Percentiles rank a stretch among this genome's conserved stretches.
These are phyloP conservation scores for Artomyces pyxidatus DNA, from an alignment of 768 basidiomycete genomes.

Conservation along the genomic window DNA sequence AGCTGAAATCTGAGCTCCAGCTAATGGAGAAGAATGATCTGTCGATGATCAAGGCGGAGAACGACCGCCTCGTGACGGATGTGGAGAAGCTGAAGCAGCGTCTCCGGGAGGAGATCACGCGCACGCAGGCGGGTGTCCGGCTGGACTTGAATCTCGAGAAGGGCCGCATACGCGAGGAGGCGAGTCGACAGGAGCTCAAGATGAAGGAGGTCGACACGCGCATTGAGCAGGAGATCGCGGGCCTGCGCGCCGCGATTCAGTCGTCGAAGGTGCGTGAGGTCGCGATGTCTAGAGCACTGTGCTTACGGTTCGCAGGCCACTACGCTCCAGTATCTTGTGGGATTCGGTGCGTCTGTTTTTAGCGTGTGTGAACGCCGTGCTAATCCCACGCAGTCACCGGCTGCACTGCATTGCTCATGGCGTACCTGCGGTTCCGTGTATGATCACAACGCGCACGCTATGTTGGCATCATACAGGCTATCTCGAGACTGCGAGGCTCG, in stretches of 20 bases:
- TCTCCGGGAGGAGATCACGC: slow-evolving; percentile 82
- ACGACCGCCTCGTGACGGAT: slow-evolving; percentile 85
- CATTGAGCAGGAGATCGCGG: slow-evolving; percentile 94
- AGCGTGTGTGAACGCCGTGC: not conserved
- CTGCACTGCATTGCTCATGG: slow-evolving; percentile 80
- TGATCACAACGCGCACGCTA: slow-evolving; percentile 14
- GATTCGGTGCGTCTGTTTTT: slow-evolving; percentile 54
- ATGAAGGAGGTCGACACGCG: slow-evolving; percentile 96
- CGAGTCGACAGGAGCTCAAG: slow-evolving; percentile 85
- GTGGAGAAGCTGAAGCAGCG: slow-evolving; percentile 94
- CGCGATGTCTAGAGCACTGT: not conserved
- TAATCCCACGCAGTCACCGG: slow-evolving; percentile 57
- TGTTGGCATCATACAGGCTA: too few species aligned
- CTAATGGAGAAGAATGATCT: slow-evolving; percentile 96
- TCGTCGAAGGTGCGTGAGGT: slow-evolving; percentile 64
- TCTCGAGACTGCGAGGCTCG: too few species aligned
- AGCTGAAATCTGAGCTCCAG: slow-evolving; percentile 93
- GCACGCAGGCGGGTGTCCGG: slow-evolving; percentile 89
- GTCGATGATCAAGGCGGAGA: slow-evolving; percentile 92
- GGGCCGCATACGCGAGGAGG: slow-evolving; percentile 90
- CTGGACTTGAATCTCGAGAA: slow-evolving; percentile 96
- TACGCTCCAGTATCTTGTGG: slow-evolving; percentile 80
- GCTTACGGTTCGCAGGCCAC: slow-evolving; percentile 49
- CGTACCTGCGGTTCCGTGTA: slow-evolving; percentile 67
- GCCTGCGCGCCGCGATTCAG: slow-evolving; percentile 74